Evolutionary conservation across 2,329 filamentous ascomycete species (phyloP), one percentile per base, ranked within the genome.

Genomic region (Fusarium mangiferae): DNA sequence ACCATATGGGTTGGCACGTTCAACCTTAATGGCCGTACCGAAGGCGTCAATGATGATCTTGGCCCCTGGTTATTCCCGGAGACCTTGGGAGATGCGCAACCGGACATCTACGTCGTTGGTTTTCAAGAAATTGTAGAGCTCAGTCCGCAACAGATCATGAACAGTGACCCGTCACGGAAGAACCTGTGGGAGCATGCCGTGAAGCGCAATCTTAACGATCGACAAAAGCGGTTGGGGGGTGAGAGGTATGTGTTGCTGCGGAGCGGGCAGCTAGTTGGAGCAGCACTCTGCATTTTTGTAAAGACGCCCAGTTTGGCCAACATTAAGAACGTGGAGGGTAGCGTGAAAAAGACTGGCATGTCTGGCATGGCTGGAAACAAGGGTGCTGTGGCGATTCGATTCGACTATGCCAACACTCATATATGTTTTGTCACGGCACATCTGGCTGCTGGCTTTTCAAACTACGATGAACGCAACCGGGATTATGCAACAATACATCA

Each of bases 121-220:
- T 98, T 99, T 78, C 96, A 99, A 80, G 96, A 99, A 82, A 98
- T 99, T 72, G 96, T 99, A n/a, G 94, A 98, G 79, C 86, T 99
- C 52, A 98, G 94, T 77, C 96, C 97, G 22, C 96, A 98, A 81
- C 96, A 99, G 79, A 98, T 99, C 79, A 98, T 99, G 95, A 98
- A 97, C 74, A 98, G 95, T 68, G 96, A 99, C 80, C 96, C 96
- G 3, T 90, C 91, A 7, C 90, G 94, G 61, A 94, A 96, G 74
- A 91, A 94, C 72, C 85, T 92, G 26, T 99, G 96, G 96, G 96
- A 99, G 81, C 85, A 88, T 60, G 92, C 93, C 8, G 95, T 98
- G 30, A 92, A 92, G 74, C 87, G 86, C 51, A 94, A 92, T 20
- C 83, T 99, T 44, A 98, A 98, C 77, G 83, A 84, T 17, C 90